Evolutionary conservation across 331 rosid genomes (phyloP), one percentile per base, ranked within the genome.

Genomic region (Spiraea crenata): DNA sequence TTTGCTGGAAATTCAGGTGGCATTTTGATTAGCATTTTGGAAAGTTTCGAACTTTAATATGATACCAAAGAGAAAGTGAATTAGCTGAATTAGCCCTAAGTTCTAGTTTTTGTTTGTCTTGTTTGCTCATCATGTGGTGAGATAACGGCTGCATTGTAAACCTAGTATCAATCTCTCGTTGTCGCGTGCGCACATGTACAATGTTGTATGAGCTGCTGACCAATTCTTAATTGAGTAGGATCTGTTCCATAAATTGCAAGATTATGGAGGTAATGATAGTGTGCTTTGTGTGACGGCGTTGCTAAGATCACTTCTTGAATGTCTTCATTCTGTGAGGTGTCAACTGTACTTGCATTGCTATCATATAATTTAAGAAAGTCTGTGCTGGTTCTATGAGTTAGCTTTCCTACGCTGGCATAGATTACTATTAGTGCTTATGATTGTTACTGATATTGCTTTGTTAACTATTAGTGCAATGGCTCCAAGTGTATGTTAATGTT

Each of bases 171-270:
- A 55, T 15, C 10, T 31, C 11, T 19, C 40, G 4, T n/a, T 40
- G 51, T 13, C 15, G 25, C 9, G 13, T 7, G 3, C 3, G 45
- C 8, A 20, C 25, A 57, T 7, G 3, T 37, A 39, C 47, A 35
- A 1, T 5, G 8, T 67, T 0, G 37, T 51, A 4, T 41, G 39
- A 19, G 16, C 42, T 12, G 9, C n/a, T 13, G 19, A 35, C 15
- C 10, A 68, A 44, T 42, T 35, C 74, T 20, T 69, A 52, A 14
- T 7, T 41, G 12, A 51, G 14, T 20, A 41, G 54, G 38, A 68
- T 31, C 51, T 52, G 13, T 52, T 42, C 51, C 51, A 41, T 44
- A 5, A 69, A 42, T 45, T 69, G 31, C 65, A 56, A 69, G 38
- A 14, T 42, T 14, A 56, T 56, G 49, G 63, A 46, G 6, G 44